Conservation (phyloP, 2,329 filamentous ascomycete genomes). For the Zymoseptoria brevis region DNA sequence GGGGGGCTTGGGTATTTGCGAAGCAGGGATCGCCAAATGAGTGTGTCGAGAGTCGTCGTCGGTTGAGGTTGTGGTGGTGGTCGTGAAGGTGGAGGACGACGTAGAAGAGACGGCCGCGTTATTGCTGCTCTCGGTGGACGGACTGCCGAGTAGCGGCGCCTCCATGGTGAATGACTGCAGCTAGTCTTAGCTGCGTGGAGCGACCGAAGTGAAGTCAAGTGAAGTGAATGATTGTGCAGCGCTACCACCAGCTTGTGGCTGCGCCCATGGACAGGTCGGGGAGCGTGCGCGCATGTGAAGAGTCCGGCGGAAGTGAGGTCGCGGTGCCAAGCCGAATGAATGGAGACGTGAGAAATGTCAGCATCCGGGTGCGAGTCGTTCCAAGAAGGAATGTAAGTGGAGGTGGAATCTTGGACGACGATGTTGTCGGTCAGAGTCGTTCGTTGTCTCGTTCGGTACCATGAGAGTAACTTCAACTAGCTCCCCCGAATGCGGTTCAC, state of each 20-base stretch:
- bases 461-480: too few relatives aligned
- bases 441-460: too few relatives aligned
- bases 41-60: neutral
- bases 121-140: neutral
- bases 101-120: neutral
- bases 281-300: neutral
- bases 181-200: neutral
- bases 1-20: conserved; percentile 22
- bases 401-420: too few relatives aligned
- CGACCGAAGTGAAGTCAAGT: neutral
- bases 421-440: too few relatives aligned
- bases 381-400: neutral
- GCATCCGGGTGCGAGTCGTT: neutral
- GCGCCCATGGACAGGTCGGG: neutral
- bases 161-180: neutral
- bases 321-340: neutral
- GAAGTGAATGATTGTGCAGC: neutral
- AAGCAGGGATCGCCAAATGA: conserved; percentile 23
- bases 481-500: too few relatives aligned
- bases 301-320: neutral
- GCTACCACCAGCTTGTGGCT: neutral
- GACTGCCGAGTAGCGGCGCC: neutral
- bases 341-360: neutral
- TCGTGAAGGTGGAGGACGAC: neutral
- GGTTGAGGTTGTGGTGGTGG: neutral